Base-by-base conservation (phyloP, 2,329 filamentous ascomycete species). In the Knoxdaviesia proteae region DNA sequence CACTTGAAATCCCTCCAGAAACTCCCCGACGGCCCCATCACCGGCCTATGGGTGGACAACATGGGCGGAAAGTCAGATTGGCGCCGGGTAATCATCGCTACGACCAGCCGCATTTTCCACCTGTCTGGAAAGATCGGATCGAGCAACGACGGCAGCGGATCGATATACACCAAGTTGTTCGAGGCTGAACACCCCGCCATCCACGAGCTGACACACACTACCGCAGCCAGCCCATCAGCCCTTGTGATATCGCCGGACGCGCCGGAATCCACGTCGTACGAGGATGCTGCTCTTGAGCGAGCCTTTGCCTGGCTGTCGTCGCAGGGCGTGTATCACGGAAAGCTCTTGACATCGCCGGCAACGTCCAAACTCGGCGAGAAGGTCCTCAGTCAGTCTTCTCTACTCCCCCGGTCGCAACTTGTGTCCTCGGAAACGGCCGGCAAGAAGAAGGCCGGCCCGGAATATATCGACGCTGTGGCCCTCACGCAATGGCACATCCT, bases 401-500 rank as follows among this genome's bases (percentile, higher is more conserved):
- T 93, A 61, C 61, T 94, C 42, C 64, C 81, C 10, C 75, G 74
- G 52, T 73, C 82, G 1, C 76, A 84, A 45, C 71, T 96, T 37
- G 74, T 82, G 2, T 68, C 74, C 3, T 67, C 74, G 0, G 77
- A 86, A 47, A 70, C 71, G 6, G 62, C 74, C 2, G 71, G 71
- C 47, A 78, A 78, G 30, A 73, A 69, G 47, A 79, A 74, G 47
- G 59, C 77, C 34, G 67, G 74, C 0, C 70, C 80, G 42, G 84
- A 92, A 46, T 68, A 74, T 1, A 77, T 94, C 36, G 75, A 78
- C 36, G 83, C 83, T 0, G 78, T 94, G 56, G 77, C 81, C 0
- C 63, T 98, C 48, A 93, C 87, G 5, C 86, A 94, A 53, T 98
- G 90, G 80, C 90, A 98, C 56, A 77, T 94, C 41, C 60, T 98